Base-by-base conservation (phyloP, 2,329 filamentous ascomycete genomes). In the Colletotrichum horii region DNA sequence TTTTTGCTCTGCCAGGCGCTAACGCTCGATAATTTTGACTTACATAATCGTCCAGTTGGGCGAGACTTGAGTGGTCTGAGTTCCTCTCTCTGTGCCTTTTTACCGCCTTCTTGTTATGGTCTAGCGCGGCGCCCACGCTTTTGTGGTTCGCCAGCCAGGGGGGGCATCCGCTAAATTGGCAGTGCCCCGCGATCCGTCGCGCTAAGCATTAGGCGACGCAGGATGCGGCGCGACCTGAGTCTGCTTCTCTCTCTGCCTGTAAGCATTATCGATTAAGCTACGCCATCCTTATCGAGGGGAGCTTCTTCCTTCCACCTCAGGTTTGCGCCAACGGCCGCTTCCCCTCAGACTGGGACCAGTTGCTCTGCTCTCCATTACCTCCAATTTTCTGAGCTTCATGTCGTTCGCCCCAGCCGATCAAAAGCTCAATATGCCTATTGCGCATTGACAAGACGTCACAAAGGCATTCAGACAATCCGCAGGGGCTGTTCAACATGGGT, bases 261-360 rank as follows among this genome's bases (percentile, higher is more conserved):
- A 68, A 68, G 26, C 67, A n/a, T 76, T 76, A 76, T 76, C 74
- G 74, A 76, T 76, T 72, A 75, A 72, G 69, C 62, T 72, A 34
- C 34, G 30, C 43, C 43, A 52, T 52, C 43, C 43, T 52, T 52
- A 52, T 52, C n/a, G n/a, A 36, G 55, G 71, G 56, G 38, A 75
- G 43, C 56, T 75, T 58, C 56, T 75, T 72, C 38, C 68, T 65
- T 70, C 56, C 24, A 69, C 56, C 24, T 26, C 30, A n/a, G 11
- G 9, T 22, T 52, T 26, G 22, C n/a, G 24, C 48, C 32, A 30
- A n/a, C 34, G 15, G 24, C 34, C 16, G 36, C 19, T 22, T 62
- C 36, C 55, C 32, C 62, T 58, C 19, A 24, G 26, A n/a, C 52
- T 26, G n/a, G 19, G n/a, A 58, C 55, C 55, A 12, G 6, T 22